phyloP scores from a whole-genome alignment of 2,329 filamentous ascomycete genomes.

The Fusarium sp. region DNA sequence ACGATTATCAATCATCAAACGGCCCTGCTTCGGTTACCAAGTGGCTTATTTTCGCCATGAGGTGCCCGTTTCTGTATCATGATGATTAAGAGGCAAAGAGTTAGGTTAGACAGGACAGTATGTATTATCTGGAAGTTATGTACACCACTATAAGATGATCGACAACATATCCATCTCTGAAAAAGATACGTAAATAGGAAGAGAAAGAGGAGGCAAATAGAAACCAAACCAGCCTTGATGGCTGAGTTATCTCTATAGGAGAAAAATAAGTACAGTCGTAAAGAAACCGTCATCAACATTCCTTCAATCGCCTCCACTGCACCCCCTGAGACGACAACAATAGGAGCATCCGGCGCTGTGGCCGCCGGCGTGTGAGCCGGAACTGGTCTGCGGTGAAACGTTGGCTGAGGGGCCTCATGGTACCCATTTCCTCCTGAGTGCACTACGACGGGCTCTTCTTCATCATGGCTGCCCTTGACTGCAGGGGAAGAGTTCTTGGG shows the following conservation, averaged over 20 bases:
- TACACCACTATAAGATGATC: neutral
- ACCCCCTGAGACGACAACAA: neutral
- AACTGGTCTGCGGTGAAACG: neutral
- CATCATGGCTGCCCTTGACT: neutral
- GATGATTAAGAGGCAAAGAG: neutral
- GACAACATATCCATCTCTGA: neutral
- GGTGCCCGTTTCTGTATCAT: neutral
- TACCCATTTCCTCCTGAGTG: neutral
- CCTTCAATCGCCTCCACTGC: neutral
- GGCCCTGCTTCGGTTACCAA: neutral
- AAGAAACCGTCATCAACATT: neutral
- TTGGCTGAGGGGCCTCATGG: neutral
- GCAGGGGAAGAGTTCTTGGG: neutral
- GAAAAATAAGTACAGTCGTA: neutral
- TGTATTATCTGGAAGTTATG: neutral
- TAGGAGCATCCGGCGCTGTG: neutral
- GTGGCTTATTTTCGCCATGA: neutral
- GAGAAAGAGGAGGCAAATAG: neutral
- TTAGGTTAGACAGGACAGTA: neutral
- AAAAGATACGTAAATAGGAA: neutral
- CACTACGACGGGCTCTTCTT: neutral
- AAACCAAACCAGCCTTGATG: neutral
- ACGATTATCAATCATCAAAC: constrained; percentile 17
- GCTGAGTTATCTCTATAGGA: neutral
- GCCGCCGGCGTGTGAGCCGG: neutral